Evolutionary conservation across 768 basidiomycete genomes (phyloP), one percentile per base, ranked within the genome.

Genomic region (Tulasnella sp.): DNA sequence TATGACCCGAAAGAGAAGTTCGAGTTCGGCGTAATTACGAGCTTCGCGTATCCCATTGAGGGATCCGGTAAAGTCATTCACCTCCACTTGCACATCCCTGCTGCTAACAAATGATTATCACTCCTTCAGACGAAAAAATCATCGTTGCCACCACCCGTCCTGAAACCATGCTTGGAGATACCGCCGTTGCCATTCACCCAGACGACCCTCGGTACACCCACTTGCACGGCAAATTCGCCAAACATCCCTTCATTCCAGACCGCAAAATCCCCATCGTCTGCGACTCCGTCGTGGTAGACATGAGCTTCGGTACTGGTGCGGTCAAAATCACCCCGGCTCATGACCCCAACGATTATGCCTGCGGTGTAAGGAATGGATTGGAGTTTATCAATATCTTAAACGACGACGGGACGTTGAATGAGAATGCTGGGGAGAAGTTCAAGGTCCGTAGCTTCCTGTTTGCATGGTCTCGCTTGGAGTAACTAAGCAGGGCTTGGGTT

Each of bases 241-340:
- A 85, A 0, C 96, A 99, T 82, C 97, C 97, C 0, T 98, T 99
- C 86, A 83, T 97, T 69, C 83, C 85, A 0, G 83, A 89, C 77
- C 90, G 97, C 67, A 89, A 90, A 19, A 85, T 99, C 67, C 97
- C 94, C 17, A 97, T 99, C 82, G 85, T 99, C 76, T 86, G 90
- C 37, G 97, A 99, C 81, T 85, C 87, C 29, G 91, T 95, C 82
- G 86, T 86, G 36, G 91, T 97, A 77, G 97, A 99, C 81, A 97
- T 94, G 91, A 87, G 88, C 12, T 99, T 99, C 80, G 97, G 97
- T 45, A 99, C 97, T 38, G 97, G 97, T 82, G 97, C 97, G 0
- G 97, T 99, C 72, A 99, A 99, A 85, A 98, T 99, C 81, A 99
- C 97, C 0, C 97, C 97, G 19, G 97, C 97, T 0, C 97, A 99